Evolutionary conservation across 1,139 yeast species (phyloP), one percentile per base, ranked within the genome.

Genomic region (Blastobotrys aristatus): DNA sequence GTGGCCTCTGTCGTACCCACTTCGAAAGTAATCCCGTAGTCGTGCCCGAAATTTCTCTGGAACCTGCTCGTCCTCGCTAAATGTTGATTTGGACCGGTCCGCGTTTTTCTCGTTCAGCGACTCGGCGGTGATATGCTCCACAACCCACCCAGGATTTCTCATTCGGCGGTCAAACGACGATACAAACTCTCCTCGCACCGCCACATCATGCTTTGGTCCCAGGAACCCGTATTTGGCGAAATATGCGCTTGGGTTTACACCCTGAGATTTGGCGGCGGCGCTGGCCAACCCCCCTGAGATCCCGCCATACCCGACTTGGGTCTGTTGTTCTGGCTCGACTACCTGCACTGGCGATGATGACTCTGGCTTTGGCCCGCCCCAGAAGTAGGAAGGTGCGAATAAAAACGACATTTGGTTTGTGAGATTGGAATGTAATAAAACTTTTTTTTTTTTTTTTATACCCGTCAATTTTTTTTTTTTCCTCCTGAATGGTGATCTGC

Each of bases 1-100:
- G 66, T 92, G 99, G 2, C 99, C 99, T 55, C 98, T 73, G 64
- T 92, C 99, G 66, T 87, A 92, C 1, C 99, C 99, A 44, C 95
- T 83, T 56, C 97, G 78, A 72, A 90, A 90, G 65, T 84, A 92
- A 67, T 94, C 97, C 53, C 82, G 74, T 51, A 92, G 72, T 49
- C 76, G 73, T 2, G 83, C 89, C 57, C 97, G 74, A 65, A 87
- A 92, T 59, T 73, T 76, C 32, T 69, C 68, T 0, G 98, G 98
- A 33, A 94, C 78, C n/a, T 66, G 61, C 62, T 85, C 94, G 63
- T 94, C 97, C 72, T 92, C 97, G 59, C 73, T 80, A 69, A 92
- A 92, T 4, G 84, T 75, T 3, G 95, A 83, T 56, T 82, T 81
- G 62, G 83, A 83, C 41, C 98, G 75, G 62, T 90, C 92, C 1